phyloP scores from a whole-genome alignment of 1,284 basidiomycete genomes.

The Phellinidium pouzarii region DNA sequence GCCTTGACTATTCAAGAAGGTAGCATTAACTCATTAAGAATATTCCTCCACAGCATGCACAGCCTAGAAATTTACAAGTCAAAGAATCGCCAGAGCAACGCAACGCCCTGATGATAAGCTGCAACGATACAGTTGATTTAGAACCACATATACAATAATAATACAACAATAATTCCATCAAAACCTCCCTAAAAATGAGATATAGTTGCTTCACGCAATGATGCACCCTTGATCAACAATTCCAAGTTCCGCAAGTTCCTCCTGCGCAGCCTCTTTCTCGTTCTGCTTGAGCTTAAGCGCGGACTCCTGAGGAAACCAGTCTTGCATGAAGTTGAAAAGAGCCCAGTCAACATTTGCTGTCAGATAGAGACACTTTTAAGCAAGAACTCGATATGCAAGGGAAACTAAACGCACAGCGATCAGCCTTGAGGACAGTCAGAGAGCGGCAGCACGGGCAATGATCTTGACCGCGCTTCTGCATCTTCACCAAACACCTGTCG shows the following conservation, averaged over 20 bases:
- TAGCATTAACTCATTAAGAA: too few relatives aligned
- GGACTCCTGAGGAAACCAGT: conserved; percentile 90
- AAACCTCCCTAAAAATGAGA: too few relatives aligned
- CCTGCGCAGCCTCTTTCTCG: conserved; percentile 67
- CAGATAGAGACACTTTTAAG: conserved; percentile 3
- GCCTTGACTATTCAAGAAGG: too few relatives aligned
- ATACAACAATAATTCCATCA: too few relatives aligned
- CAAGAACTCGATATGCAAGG: not conserved
- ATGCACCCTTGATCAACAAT: conserved; percentile 34
- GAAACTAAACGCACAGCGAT: conserved; percentile 51
- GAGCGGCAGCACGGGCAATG: conserved; percentile 87
- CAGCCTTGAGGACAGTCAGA: conserved; percentile 67
- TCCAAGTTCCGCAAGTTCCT: conserved; percentile 64
- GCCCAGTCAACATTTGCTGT: conserved; percentile 78
- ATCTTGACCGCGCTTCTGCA: conserved; percentile 79
- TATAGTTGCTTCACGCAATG: conserved; percentile 14
- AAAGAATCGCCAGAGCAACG: too few relatives aligned
- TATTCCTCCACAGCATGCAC: too few relatives aligned
- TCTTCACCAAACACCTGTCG: conserved; percentile 79
- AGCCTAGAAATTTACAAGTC: too few relatives aligned
- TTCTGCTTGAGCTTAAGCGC: conserved; percentile 73
- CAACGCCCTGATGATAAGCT: too few relatives aligned
- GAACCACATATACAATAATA: too few relatives aligned
- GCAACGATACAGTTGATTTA: too few relatives aligned
- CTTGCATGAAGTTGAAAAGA: conserved; percentile 79